These are phyloP conservation scores for Datura wrightii DNA, from an alignment of 257 asterid species.

Conservation along the genomic window DNA sequence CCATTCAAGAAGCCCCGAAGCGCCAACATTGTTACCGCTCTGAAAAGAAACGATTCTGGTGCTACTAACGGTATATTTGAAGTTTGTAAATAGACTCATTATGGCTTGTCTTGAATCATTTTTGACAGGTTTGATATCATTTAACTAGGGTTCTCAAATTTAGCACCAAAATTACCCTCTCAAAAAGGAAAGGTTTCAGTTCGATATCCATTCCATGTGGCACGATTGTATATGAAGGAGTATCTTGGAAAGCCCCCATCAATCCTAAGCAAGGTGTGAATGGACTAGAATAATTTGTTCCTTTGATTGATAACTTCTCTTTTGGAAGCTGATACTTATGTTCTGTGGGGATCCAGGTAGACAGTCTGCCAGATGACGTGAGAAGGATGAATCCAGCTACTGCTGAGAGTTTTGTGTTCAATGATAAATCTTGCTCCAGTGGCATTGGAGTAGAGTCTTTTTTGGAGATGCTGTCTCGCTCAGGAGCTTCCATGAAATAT, in stretches of 20 bases:
- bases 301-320: slow-evolving; percentile 26
- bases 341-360: slow-evolving; percentile 55
- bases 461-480: slow-evolving; percentile 60
- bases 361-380: slow-evolving; percentile 62
- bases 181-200: slow-evolving; percentile 61
- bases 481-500: slow-evolving; percentile 74
- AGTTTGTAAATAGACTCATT: slow-evolving; percentile 34
- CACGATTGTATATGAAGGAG: slow-evolving; percentile 70
- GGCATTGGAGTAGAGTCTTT: slow-evolving; percentile 68
- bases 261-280: slow-evolving; percentile 60
- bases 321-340: slow-evolving; percentile 41
- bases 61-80: slow-evolving; percentile 60
- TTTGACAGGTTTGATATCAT: slow-evolving; percentile 42
- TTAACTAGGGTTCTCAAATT: slow-evolving; percentile 65
- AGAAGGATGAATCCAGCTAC: slow-evolving; percentile 69
- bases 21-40: slow-evolving; percentile 68
- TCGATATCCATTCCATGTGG: slow-evolving; percentile 65
- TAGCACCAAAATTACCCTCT: slow-evolving; percentile 58
- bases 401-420: slow-evolving; percentile 65
- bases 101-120: slow-evolving; percentile 35
- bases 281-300: slow-evolving; percentile 8
- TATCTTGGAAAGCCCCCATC: slow-evolving; percentile 66
- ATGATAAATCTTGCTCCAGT: slow-evolving; percentile 49
- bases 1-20: slow-evolving; percentile 92
- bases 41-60: slow-evolving; percentile 50